These are phyloP conservation scores for Volvariella volvacea DNA, from an alignment of 1,284 basidiomycete species.

Conservation along the genomic window DNA sequence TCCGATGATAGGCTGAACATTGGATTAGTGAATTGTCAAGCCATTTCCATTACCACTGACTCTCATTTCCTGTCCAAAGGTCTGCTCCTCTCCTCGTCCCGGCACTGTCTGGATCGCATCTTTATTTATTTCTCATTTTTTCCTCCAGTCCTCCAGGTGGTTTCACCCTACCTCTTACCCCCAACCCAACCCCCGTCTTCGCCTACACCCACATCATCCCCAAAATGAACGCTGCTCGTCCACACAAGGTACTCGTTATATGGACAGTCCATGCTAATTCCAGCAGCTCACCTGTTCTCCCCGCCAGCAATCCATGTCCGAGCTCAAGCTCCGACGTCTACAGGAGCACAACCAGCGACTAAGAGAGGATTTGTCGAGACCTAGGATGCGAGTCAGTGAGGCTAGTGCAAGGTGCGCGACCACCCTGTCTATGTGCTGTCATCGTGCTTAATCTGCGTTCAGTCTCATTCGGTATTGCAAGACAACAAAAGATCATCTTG, in stretches of 20 bases:
- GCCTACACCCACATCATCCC: neutral
- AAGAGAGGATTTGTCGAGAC: slow-evolving; percentile 84
- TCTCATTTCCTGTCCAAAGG: slow-evolving; percentile 6
- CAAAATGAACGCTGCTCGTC: slow-evolving; percentile 35
- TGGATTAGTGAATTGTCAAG: slow-evolving; percentile 6
- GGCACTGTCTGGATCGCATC: neutral
- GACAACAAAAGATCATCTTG: slow-evolving; percentile 82
- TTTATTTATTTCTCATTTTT: neutral
- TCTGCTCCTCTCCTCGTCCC: neutral
- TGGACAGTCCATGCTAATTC: slow-evolving; percentile 6
- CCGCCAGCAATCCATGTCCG: slow-evolving; percentile 82
- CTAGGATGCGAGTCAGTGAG: slow-evolving; percentile 85
- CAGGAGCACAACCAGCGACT: slow-evolving; percentile 92
- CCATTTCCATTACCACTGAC: slow-evolving; percentile 8
- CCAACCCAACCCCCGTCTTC: neutral
- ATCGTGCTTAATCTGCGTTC: slow-evolving; percentile 10
- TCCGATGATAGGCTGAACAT: slow-evolving; percentile 24
- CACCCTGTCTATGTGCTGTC: slow-evolving; percentile 6
- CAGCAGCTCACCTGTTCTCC: slow-evolving; percentile 9
- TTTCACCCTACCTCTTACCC: neutral
- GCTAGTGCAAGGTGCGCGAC: slow-evolving; percentile 78
- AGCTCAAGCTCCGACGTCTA: slow-evolving; percentile 90
- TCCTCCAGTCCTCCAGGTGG: neutral
- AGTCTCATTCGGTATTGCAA: slow-evolving; percentile 90
- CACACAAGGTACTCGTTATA: slow-evolving; percentile 35